Conservation (phyloP, 371 early-diverging fungal genomes). For the Mortierella sp. region DNA sequence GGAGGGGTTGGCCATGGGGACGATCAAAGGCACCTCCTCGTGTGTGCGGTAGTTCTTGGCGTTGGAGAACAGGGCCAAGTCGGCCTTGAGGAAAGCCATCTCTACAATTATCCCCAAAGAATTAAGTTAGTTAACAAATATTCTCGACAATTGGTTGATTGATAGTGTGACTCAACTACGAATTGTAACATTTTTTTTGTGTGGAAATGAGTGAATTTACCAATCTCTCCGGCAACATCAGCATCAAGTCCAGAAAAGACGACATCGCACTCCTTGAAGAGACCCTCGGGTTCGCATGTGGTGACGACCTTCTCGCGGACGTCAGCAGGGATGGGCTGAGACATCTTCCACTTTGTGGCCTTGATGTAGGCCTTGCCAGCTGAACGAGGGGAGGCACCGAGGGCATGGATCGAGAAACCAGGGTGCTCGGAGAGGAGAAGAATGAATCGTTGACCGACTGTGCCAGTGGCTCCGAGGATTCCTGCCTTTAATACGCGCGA, state of each 20-base stretch:
- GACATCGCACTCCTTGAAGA: constrained; percentile 87
- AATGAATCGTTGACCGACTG: constrained; percentile 98
- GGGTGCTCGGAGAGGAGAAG: constrained; percentile 90
- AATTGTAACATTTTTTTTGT: not conserved
- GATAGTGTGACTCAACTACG: not conserved
- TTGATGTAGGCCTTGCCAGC: constrained; percentile 88
- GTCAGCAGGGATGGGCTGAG: constrained; percentile 77
- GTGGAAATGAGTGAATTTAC: constrained; percentile 58
- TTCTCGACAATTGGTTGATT: not conserved
- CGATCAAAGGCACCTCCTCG: constrained; percentile 91
- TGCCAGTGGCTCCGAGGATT: constrained; percentile 97
- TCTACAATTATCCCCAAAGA: constrained; percentile 59
- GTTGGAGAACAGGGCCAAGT: constrained; percentile 94
- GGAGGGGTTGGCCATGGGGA: constrained; percentile 91
- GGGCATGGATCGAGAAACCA: constrained; percentile 84
- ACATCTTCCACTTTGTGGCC: constrained; percentile 92
- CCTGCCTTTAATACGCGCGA: constrained; percentile 77
- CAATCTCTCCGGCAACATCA: constrained; percentile 93
- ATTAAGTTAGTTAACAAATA: not conserved
- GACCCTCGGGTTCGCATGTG: constrained; percentile 79
- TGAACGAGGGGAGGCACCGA: constrained; percentile 95
- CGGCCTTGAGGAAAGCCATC: constrained; percentile 85
- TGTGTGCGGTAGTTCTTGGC: constrained; percentile 96
- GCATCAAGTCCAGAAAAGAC: constrained; percentile 96
- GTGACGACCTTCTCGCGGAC: constrained; percentile 75